Conservation (phyloP, 352 stramenopile species). For the Phytophthora capsici region DNA sequence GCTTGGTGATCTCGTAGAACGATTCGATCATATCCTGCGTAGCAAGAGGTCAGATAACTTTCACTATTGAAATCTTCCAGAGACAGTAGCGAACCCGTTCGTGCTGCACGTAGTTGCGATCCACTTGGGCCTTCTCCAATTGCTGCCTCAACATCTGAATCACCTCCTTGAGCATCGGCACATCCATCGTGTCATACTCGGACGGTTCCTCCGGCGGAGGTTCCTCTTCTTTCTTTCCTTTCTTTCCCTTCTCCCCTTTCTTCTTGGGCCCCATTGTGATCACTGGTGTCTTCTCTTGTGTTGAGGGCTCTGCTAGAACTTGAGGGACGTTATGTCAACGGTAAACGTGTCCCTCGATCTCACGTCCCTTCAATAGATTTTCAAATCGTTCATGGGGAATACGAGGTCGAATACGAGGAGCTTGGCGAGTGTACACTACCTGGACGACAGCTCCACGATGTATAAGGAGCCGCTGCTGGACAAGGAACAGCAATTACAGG, state of each 20-base stretch:
- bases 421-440: slow-evolving; percentile 38
- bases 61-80: too few species aligned
- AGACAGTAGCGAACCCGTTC: slow-evolving; percentile 84
- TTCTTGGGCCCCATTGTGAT: slow-evolving; percentile 74
- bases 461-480: slow-evolving; percentile 67
- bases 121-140: slow-evolving; percentile 89
- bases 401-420: slow-evolving; percentile 38
- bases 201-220: slow-evolving; percentile 73
- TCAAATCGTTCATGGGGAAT: slow-evolving; percentile 48
- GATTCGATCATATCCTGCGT: slow-evolving; percentile 94
- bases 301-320: neutral
- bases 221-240: slow-evolving; percentile 73
- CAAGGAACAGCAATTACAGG: slow-evolving; percentile 34
- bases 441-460: slow-evolving; percentile 38
- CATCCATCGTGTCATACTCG: slow-evolving; percentile 94
- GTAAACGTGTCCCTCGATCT: slow-evolving; percentile 8
- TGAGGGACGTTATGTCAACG: slow-evolving; percentile 22
- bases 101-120: slow-evolving; percentile 96
- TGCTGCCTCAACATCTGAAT: slow-evolving; percentile 93
- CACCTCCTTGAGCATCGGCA: slow-evolving; percentile 93
- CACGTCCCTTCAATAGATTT: slow-evolving; percentile 18
- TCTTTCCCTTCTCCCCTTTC: slow-evolving; percentile 81
- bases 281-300: neutral
- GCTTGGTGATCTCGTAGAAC: slow-evolving; percentile 95
- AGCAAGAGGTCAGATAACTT: neutral